Evolutionary conservation across 1,139 yeast species (phyloP), one percentile per base, ranked within the genome.

Genomic region (Suhomyces ambrosiae): DNA sequence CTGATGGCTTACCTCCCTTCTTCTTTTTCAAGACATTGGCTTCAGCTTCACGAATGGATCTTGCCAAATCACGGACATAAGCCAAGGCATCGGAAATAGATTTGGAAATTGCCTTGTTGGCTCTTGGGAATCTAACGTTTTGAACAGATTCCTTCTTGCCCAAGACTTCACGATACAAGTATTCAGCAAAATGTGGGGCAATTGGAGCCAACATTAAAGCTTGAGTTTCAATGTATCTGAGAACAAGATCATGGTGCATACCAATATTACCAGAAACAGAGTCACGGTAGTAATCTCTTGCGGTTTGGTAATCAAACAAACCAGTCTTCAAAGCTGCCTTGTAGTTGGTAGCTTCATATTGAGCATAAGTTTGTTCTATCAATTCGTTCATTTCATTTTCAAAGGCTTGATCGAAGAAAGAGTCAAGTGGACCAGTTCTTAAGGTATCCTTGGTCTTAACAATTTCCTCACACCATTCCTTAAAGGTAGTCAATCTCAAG

Each of bases 251-350:
- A 54, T 73, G 79, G 69, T 88, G 96, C 96, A 92, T 86, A 35
- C 81, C 81, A 35, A 69, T 58, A 23, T 73, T 71, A 12, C 68
- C 66, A 32, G 77, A 62, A 36, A 84, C 78, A 12, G 83, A 74
- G 53, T 92, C 97, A 68, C 98, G 84, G 71, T 92, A 92, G 69
- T 85, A 89, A 67, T 94, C 99, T 69, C 98, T 85, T 17, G 97
- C 82, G 45, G 89, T 78, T 70, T 89, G 97, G 76, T 82, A 86
- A 62, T 94, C 98, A 54, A 92, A 94, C 53, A 92, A 78, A 49
- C 97, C 97, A 36, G 73, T 74, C 69, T 92, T 90, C 61, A 92
- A 79, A 13, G 96, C 98, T 44, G 80, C 79, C 70, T 92, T 92
- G 74, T 84, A 92, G 58, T 82, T 78, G 30, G 97, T 86, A 40